A percentile compares a stretch with the other conserved stretches of the same genome.
These are phyloP conservation scores for Colletotrichum incanum DNA, from an alignment of 2,329 filamentous ascomycete genomes.

Conservation along the genomic window DNA sequence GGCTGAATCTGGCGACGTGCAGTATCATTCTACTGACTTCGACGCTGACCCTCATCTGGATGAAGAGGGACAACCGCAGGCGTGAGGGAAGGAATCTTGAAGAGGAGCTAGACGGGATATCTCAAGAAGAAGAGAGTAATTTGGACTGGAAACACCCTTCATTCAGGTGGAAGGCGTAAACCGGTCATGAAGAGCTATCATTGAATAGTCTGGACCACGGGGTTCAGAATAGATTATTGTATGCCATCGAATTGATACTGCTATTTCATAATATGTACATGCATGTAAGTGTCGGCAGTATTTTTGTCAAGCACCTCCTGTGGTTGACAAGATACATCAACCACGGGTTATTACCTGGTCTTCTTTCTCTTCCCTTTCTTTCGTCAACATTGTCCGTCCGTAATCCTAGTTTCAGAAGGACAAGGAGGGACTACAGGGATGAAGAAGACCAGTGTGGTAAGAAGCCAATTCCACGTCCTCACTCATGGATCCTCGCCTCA, in stretches of 20 bases:
- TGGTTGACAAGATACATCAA: too few species aligned
- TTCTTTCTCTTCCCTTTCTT: neutral
- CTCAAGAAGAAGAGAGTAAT: slow-evolving; percentile 68
- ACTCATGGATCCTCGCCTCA: slow-evolving; percentile 5
- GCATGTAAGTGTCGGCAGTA: neutral
- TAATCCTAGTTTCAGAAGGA: neutral
- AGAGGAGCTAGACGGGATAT: slow-evolving; percentile 67
- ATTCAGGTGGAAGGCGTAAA: slow-evolving; percentile 68
- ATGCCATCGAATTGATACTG: neutral
- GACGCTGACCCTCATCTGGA: slow-evolving; percentile 70
- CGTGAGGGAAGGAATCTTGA: slow-evolving; percentile 50
- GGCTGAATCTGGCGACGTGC: slow-evolving; percentile 76
- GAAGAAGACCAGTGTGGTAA: too few species aligned
- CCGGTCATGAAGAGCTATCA: too few species aligned
- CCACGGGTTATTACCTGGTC: neutral
- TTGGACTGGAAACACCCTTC: slow-evolving; percentile 78
- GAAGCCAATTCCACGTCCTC: neutral
- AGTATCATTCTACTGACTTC: slow-evolving; percentile 68
- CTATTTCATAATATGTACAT: neutral
- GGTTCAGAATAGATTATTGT: neutral
- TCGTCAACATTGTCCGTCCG: neutral
- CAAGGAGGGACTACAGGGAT: too few species aligned
- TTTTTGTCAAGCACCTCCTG: too few species aligned
- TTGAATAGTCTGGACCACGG: neutral
- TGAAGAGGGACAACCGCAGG: slow-evolving; percentile 71